Conservation (phyloP, 108 stramenopile genomes). For the Nitzschia inconspicua region DNA sequence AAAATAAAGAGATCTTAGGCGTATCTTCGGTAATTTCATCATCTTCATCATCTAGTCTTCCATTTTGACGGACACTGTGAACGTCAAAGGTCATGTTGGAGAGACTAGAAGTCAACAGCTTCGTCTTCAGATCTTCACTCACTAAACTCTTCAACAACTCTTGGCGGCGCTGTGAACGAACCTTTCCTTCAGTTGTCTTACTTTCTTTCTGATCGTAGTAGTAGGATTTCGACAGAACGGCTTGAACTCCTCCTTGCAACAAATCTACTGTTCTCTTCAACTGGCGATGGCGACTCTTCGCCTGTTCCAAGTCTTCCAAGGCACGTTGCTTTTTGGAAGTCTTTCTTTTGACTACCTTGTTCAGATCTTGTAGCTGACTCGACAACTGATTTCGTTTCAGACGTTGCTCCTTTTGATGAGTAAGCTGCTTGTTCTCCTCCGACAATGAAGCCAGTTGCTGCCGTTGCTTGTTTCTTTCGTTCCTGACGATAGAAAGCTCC, state of each 20-base stretch:
- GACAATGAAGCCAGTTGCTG: not conserved
- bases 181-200: too few species aligned
- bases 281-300: conserved; percentile 2
- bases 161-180: too few species aligned
- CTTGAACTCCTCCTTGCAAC: conserved; percentile 10
- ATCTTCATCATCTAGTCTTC: too few species aligned
- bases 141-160: too few species aligned
- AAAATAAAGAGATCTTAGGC: too few species aligned
- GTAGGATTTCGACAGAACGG: conserved; percentile 8
- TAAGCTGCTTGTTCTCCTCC: not conserved
- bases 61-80: too few species aligned
- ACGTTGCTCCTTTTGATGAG: conserved; percentile 8
- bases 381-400: not conserved
- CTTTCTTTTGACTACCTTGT: conserved; percentile 1
- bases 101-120: too few species aligned
- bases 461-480: conserved; percentile 8
- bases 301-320: conserved; percentile 3
- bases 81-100: too few species aligned
- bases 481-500: conserved; percentile 7
- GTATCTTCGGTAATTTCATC: too few species aligned
- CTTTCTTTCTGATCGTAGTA: conserved; percentile 3
- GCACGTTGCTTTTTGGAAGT: not conserved
- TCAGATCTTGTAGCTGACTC: conserved; percentile 4
- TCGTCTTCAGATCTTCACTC: too few species aligned
- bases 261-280: conserved; percentile 3